A percentile compares a stretch with the other conserved stretches of the same genome.
These are phyloP conservation scores for Senna siamea DNA, from an alignment of 306 rosid species.

Conservation along the genomic window DNA sequence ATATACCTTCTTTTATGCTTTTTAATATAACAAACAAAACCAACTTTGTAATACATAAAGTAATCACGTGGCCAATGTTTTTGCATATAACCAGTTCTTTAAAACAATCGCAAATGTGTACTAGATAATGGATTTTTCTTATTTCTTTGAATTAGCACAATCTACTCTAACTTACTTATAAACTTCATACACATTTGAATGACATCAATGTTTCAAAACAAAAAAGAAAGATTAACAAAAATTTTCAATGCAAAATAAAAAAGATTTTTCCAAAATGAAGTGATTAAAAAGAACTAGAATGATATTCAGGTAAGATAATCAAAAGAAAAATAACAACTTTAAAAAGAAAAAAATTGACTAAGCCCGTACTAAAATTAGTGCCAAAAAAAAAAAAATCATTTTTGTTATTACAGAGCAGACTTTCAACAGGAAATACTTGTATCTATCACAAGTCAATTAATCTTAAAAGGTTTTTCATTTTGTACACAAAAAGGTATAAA, in stretches of 20 bases:
- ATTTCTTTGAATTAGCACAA: neutral
- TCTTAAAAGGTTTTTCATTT: slow-evolving; percentile 16
- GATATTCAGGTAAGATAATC: slow-evolving; percentile 5
- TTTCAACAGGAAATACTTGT: slow-evolving; percentile 1
- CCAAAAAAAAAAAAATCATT: neutral
- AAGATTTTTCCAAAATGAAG: neutral
- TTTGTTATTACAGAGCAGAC: slow-evolving; percentile 5
- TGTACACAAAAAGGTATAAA: slow-evolving; percentile 20
- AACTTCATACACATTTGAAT: slow-evolving; percentile 14
- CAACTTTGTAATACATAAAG: neutral
- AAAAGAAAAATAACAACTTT: neutral
- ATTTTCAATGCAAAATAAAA: neutral
- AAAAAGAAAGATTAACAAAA: neutral
- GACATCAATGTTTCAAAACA: neutral
- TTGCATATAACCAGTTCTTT: slow-evolving; percentile 3
- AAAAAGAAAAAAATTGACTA: neutral
- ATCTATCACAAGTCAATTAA: slow-evolving; percentile 19
- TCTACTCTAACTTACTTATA: neutral
- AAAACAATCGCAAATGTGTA: neutral
- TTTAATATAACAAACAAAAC: neutral
- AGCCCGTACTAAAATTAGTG: neutral
- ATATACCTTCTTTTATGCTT: neutral
- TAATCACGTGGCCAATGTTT: neutral
- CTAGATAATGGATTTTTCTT: neutral
- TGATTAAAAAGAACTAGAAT: neutral